phyloP scores from a whole-genome alignment of 345 rosid genomes.

The Trapa incisa region DNA sequence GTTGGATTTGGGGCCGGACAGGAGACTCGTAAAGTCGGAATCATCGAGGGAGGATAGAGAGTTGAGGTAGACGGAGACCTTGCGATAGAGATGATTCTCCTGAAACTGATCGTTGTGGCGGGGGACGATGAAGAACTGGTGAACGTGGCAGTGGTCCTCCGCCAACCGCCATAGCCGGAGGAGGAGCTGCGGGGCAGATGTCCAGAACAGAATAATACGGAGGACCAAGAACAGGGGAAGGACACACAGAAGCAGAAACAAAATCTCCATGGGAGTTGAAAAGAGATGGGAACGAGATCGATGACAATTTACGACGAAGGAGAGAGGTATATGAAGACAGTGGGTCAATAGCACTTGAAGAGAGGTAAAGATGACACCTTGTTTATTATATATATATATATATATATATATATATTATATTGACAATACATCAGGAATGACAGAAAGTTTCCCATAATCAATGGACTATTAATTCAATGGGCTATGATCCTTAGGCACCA shows the following conservation, averaged over 20 bases:
- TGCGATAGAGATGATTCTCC: slow-evolving; percentile 37
- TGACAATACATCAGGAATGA: no score
- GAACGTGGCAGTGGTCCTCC: slow-evolving; percentile 26
- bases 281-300: background rate
- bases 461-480: no score
- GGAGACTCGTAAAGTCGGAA: slow-evolving; percentile 43
- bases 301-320: no score
- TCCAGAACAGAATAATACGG: slow-evolving; percentile 21
- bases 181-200: slow-evolving; percentile 21
- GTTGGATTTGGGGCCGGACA: slow-evolving; percentile 34
- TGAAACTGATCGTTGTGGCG: slow-evolving; percentile 32
- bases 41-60: slow-evolving; percentile 42
- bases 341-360: no score
- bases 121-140: slow-evolving; percentile 40
- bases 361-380: no score
- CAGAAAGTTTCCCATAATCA: no score
- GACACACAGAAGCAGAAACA: slow-evolving; percentile 1
- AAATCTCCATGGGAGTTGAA: background rate
- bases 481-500: no score
- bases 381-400: no score
- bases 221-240: slow-evolving; percentile 9
- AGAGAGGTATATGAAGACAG: background rate
- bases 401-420: no score
- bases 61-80: slow-evolving; percentile 35
- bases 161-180: slow-evolving; percentile 18